Base-by-base conservation (phyloP, 257 asterid genomes). In the Solanum paucissectum region DNA sequence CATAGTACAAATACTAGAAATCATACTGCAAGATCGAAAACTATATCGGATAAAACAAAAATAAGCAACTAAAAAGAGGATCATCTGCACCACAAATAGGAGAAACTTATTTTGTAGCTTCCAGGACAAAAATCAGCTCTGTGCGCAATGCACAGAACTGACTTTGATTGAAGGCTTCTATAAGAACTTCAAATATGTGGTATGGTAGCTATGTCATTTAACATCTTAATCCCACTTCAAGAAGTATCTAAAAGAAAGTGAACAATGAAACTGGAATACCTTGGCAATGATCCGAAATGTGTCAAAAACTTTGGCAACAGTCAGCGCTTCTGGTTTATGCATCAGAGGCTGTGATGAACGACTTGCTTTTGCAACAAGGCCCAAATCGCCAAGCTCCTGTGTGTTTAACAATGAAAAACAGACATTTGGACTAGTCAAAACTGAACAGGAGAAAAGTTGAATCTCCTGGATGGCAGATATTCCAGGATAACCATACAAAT, bases 301-400 rank as follows among this genome's bases (percentile, higher is more conserved):
- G 58, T 95, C 92, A 87, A 97, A 95, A 88, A 97, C 99, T 93
- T 96, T 96, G 72, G 92, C 84, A 88, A 94, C 98, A 52, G 98
- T 95, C 83, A 97, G 84, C 16, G 97, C 87, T 91, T 93, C 97
- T 72, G 99, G 99, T 93, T 96, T 95, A 60, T 91, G 91, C 98
- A 96, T 93, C 91, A 97, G 86, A 89, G 98, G 91, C 93, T 96
- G 98, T 71, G 99, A 97, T 60, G 99, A 95, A 18, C 99, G 98
- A 87, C 94, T 91, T 76, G 94, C 98, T 92, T 95, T 94, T 60
- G 99, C 99, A 68, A 96, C 98, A 88, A 94, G 98, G 73, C 99
- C 99, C 87, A 97, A 91, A 90, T 96, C 99, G 83, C 99, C 99
- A 90, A 95, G 98, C 85, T 94, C 95, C 99, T 97, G 85, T 42